Percentiles rank a stretch among this genome's conserved stretches.
phyloP scores from a whole-genome alignment of 1,284 basidiomycete species.

The Irpex lacteus region DNA sequence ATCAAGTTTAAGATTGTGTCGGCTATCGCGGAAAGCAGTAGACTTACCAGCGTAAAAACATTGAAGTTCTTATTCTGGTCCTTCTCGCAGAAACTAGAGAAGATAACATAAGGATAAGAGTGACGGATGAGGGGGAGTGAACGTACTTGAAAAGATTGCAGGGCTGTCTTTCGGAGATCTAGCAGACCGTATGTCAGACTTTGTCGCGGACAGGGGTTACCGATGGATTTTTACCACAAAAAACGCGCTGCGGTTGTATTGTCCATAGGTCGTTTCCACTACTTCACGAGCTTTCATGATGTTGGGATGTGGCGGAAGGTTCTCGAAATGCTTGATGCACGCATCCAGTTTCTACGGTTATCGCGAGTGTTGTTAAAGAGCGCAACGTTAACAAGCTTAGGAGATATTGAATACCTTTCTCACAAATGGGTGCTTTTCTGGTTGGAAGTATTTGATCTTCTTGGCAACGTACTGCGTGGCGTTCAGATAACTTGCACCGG shows the following conservation, averaged over 20 bases:
- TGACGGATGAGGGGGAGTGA: not conserved
- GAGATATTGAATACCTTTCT: conserved; percentile 52
- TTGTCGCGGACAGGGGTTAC: too few species aligned
- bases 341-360: not conserved
- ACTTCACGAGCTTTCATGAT: conserved; percentile 50
- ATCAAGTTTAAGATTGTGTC: not conserved
- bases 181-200: too few species aligned
- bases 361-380: not conserved
- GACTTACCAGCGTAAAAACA: conserved; percentile 33
- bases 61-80: conserved; percentile 1
- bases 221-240: too few species aligned
- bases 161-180: too few species aligned
- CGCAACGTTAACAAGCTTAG: conserved; percentile 31
- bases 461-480: not conserved
- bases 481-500: too few species aligned
- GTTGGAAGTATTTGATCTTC: not conserved
- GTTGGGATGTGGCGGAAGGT: conserved; percentile 62
- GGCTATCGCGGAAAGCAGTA: not conserved
- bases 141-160: too few species aligned
- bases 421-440: conserved; percentile 44
- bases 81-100: not conserved
- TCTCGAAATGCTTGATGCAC: not conserved
- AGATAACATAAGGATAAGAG: not conserved
- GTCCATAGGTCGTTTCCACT: conserved; percentile 23
- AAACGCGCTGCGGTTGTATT: not conserved